Base-by-base conservation (phyloP, 2,329 filamentous ascomycete genomes). In the Lasiodiplodia theobromae region DNA sequence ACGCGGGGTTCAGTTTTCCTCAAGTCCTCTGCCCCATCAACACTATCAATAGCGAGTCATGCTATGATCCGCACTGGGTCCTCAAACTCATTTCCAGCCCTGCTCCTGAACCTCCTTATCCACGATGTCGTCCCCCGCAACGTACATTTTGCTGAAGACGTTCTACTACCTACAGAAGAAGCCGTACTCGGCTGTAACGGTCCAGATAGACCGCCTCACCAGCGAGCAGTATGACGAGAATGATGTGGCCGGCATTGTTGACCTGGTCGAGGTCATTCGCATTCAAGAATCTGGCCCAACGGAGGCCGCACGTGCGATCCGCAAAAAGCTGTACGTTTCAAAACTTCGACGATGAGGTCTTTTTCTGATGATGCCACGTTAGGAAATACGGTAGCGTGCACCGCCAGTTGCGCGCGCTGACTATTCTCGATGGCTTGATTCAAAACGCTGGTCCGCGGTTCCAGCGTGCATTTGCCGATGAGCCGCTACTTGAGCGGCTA, bases 381-480 rank as follows among this genome's bases (percentile, higher is more conserved):
- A 91, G 88, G 47, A 99, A 99, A 83, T 98, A 99, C 81, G 96
- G 96, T 74, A 97, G 89, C 75, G 86, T 92, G n/a, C 95, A 98
- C 80, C 91, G 94, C 62, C 96, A 99, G 80, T 86, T 98, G 40
- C 89, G 96, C 69, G 92, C 96, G 44, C 87, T 99, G 25, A 91
- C 92, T 12, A 90, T 99, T 62, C 87, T 99, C 2, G 96, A 99
- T 78, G 94, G 92, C 52, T 86, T 99, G 49, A 96, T 99, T 70
- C 93, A 97, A 77, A 99, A 99, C 82, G 94, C 94, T 2, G 95
- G 95, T 1, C 86, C 91, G 14, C 88, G 91, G 14, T 97, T 98
- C 77, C 92, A 97, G 79, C 89, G 92, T 60, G 87, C 88, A 18
- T 97, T 98, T 78, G 92, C 90, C 11, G 95, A 99, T 75, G 94